Evolutionary conservation across 192 early-diverging fungal species (phyloP).

Genomic region (Spizellomyces sp.): DNA sequence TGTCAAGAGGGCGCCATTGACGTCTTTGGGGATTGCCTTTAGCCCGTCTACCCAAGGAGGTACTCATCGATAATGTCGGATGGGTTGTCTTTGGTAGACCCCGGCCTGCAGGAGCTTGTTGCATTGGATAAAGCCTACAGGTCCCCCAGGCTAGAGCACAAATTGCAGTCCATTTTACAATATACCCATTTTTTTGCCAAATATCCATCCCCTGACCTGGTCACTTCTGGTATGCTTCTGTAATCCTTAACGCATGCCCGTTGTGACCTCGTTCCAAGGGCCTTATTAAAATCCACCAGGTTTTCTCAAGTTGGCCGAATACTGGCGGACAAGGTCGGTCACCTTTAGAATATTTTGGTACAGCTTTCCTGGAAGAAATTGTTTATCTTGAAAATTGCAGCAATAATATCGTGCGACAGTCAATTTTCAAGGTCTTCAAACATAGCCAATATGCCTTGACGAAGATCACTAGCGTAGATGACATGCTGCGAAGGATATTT

Average conservation of each 20-base stretch:
- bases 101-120: conserved; percentile 27
- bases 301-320: conserved; percentile 31
- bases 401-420: conserved; percentile 25
- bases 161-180: conserved; percentile 15
- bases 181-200: conserved; percentile 17
- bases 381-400: neutral
- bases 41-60: no score
- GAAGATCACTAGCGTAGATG: conserved; percentile 12
- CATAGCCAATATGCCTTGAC: conserved; percentile 10
- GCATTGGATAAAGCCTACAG: conserved; percentile 25
- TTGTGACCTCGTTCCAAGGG: neutral
- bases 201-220: conserved; percentile 3
- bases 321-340: conserved; percentile 30
- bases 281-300: neutral
- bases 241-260: no score
- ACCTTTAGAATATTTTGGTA: no score
- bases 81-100: neutral
- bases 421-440: conserved; percentile 27
- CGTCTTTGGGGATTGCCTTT: no score
- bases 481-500: conserved; percentile 16
- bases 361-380: neutral
- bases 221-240: conserved; percentile 14
- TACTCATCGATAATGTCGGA: no score
- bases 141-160: conserved; percentile 7
- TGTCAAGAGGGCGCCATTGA: no score